Conservation (phyloP, 2,329 filamentous ascomycete genomes). For the Fusarium anthophilum region DNA sequence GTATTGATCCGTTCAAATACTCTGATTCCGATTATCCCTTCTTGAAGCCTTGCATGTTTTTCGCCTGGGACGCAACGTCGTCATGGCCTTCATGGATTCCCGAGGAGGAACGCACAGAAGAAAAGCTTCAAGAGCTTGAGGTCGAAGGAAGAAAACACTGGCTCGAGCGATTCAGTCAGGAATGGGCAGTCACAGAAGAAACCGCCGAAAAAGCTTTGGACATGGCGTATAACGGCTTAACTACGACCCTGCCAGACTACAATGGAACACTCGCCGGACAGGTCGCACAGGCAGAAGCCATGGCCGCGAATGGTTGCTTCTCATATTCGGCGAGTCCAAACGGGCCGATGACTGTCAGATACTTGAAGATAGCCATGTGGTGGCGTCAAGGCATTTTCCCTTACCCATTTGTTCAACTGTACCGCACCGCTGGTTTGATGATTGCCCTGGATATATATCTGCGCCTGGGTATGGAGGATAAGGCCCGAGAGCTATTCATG, state of each 20-base stretch:
- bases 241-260: background rate
- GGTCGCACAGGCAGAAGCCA: background rate
- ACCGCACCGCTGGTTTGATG: slow-evolving; percentile 22
- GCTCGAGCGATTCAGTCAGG: slow-evolving; percentile 9
- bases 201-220: slow-evolving; percentile 7
- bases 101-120: background rate
- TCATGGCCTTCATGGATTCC: slow-evolving; percentile 5
- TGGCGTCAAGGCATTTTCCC: slow-evolving; percentile 30
- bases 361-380: slow-evolving; percentile 20
- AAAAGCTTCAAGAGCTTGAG: background rate
- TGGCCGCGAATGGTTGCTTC: background rate
- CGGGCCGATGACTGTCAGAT: slow-evolving; percentile 4
- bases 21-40: background rate
- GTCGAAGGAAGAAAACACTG: background rate
- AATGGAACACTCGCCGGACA: slow-evolving; percentile 10
- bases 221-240: slow-evolving; percentile 12
- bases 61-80: slow-evolving; percentile 7
- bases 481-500: background rate
- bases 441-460: slow-evolving; percentile 7
- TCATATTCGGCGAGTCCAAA: slow-evolving; percentile 8
- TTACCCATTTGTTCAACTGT: slow-evolving; percentile 19
- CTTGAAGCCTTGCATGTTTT: slow-evolving; percentile 12
- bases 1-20: background rate
- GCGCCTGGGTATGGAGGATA: background rate
- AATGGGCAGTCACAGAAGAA: slow-evolving; percentile 8